These are phyloP conservation scores for Hyphodiscus sp. DNA, from an alignment of 2,329 filamentous ascomycete species.

Conservation along the genomic window DNA sequence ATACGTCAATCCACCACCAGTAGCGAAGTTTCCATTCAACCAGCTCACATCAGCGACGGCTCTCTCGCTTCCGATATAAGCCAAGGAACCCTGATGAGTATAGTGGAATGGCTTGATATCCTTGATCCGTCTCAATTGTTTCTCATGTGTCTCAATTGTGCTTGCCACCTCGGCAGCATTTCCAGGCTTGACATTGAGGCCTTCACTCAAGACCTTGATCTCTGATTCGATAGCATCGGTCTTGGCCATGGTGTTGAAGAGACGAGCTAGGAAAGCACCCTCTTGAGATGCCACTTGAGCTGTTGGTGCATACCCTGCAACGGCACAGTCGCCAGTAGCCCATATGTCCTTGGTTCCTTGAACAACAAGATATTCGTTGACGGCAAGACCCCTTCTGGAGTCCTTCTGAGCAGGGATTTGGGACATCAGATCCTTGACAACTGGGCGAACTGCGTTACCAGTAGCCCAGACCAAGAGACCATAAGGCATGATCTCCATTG, in stretches of 20 bases:
- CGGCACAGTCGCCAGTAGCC: conserved; percentile 95
- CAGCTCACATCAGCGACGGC: conserved; percentile 96
- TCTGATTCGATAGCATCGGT: conserved; percentile 75
- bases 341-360: conserved; percentile 96
- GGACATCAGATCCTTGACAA: conserved; percentile 85
- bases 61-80: conserved; percentile 97
- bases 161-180: conserved; percentile 60
- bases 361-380: conserved; percentile 98
- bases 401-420: conserved; percentile 93
- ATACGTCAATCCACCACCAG: conserved; percentile 89
- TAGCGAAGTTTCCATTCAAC: conserved; percentile 94
- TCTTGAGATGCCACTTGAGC: conserved; percentile 96
- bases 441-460: conserved; percentile 83
- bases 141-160: conserved; percentile 82
- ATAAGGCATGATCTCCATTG: conserved; percentile 76
- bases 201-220: conserved; percentile 61
- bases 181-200: conserved; percentile 53
- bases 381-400: conserved; percentile 86
- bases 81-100: conserved; percentile 92
- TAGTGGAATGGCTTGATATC: conserved; percentile 97
- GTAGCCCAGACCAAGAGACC: conserved; percentile 98
- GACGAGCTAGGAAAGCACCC: conserved; percentile 84
- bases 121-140: conserved; percentile 81
- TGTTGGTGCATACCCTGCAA: conserved; percentile 95
- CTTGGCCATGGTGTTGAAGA: conserved; percentile 99